phyloP scores from a whole-genome alignment of 345 rosid genomes.

The Rhodomyrtus tomentosa region DNA sequence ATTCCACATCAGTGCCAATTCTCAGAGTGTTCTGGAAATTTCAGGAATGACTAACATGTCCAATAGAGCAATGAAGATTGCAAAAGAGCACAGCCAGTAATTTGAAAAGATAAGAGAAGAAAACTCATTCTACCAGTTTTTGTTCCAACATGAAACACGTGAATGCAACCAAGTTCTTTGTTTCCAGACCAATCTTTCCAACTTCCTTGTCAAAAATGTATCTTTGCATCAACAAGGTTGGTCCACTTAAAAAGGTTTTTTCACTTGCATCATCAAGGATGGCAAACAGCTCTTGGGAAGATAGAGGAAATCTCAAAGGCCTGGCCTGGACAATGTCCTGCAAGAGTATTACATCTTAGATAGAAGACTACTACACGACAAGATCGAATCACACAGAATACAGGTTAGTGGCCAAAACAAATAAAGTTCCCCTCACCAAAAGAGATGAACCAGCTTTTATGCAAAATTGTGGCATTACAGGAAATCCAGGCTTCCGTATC shows the following conservation, averaged over 20 bases:
- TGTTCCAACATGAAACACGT: conserved; percentile 84
- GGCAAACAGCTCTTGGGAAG: conserved; percentile 65
- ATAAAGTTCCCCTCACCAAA: conserved; percentile 41
- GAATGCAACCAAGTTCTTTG: conserved; percentile 76
- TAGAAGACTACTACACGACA: neutral
- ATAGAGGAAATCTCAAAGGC: conserved; percentile 55
- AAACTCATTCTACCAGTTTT: conserved; percentile 42
- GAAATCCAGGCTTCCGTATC: conserved; percentile 50
- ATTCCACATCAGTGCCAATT: neutral
- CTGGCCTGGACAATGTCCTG: conserved; percentile 79
- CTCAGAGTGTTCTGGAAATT: neutral
- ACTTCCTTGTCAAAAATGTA: conserved; percentile 86
- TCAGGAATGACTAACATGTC: neutral
- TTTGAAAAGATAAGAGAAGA: neutral
- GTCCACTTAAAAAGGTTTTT: conserved; percentile 63
- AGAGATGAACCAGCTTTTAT: conserved; percentile 75
- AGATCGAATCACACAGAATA: neutral
- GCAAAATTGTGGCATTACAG: conserved; percentile 61
- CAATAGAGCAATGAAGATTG: neutral
- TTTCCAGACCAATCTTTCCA: conserved; percentile 68
- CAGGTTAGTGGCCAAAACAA: neutral
- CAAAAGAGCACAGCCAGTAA: neutral
- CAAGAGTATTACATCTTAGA: conserved; percentile 6
- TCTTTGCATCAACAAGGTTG: conserved; percentile 67
- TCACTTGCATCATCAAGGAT: conserved; percentile 98